Evolutionary conservation across 2,329 filamentous ascomycete species (phyloP), one percentile per base, ranked within the genome.

Genomic region (Fusarium sp.): DNA sequence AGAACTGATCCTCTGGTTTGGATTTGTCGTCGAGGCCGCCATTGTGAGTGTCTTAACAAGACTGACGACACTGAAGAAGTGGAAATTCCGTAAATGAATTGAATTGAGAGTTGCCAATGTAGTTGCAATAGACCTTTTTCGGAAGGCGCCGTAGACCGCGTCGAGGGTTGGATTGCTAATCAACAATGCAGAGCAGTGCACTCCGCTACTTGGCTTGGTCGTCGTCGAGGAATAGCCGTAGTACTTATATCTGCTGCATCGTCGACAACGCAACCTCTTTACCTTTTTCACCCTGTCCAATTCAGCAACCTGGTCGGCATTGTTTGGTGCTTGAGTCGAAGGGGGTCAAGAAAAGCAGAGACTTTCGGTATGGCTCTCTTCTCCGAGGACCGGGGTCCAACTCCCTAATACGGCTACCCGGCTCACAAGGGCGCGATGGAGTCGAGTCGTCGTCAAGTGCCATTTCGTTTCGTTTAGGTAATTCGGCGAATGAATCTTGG

Each of bases 1-100:
- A 11, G 80, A 80, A 71, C 78, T 80, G 54, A 76, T 69, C 30
- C 74, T 73, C 69, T 66, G 68, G n/a, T 74, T 71, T 10, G 77
- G 62, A 37, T 66, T 64, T 43, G 66, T 30, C 25, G 65, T 40
- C 38, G 63, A 69, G 17, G 66, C 30, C 9, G 68, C 50, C 76
- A 78, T 76, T 61, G 25, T 27, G 25, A 27, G 25, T 27, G 25
- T 27, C 25, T 60, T 67, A 33, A n/a, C 17, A 30, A 56, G 35
- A 45, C 35, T 45, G 4, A n/a, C 62, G 20, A 47, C 37, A 30
- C 10, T 30, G 22, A 32, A 50, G 6, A 10, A 10, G n/a, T 7
- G 17, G 25, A 52, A 47, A 25, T 54, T 52, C 20, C 20, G 15
- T 37, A 11, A 30, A 52, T 45, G 43, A 54, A 54, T 57, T 20